A percentile compares a stretch with the other conserved stretches of the same genome.
Evolutionary conservation across 2,329 filamentous ascomycete genomes (phyloP).

Genomic region (Nigrograna mackinnonii): DNA sequence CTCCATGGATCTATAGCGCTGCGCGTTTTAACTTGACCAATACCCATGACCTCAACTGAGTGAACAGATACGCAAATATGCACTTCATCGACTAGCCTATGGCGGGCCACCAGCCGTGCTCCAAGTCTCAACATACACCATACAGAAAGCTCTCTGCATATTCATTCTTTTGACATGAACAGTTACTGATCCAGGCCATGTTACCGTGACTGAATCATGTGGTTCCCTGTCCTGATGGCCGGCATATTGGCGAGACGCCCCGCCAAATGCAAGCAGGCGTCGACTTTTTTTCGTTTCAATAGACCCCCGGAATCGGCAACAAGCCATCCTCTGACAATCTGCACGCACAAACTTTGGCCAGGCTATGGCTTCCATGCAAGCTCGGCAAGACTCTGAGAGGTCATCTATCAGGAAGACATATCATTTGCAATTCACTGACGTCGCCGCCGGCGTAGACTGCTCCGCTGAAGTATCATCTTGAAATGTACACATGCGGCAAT

Average conservation of each 20-base stretch:
- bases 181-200: conserved; percentile 11
- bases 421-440: too few relatives aligned
- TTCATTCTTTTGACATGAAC: conserved; percentile 3
- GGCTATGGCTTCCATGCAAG: too few relatives aligned
- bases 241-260: conserved; percentile 24
- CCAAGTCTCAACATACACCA: conserved; percentile 15
- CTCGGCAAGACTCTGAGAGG: too few relatives aligned
- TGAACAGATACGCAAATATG: too few relatives aligned
- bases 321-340: conserved; percentile 18
- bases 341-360: conserved; percentile 1
- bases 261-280: conserved; percentile 13
- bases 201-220: conserved; percentile 22
- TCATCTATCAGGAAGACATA: too few relatives aligned
- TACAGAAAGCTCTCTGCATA: conserved; percentile 17
- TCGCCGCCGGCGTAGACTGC: too few relatives aligned
- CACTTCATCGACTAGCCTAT: background rate
- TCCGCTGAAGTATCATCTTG: too few relatives aligned
- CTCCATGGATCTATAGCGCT: too few relatives aligned
- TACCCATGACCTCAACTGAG: too few relatives aligned
- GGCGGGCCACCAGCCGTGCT: conserved; percentile 9
- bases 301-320: conserved; percentile 18
- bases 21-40: conserved; percentile 6
- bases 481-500: too few relatives aligned
- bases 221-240: conserved; percentile 21
- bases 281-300: conserved; percentile 15